These are phyloP conservation scores for Boletus smithii DNA, from an alignment of 1,284 basidiomycete species.

Conservation along the genomic window DNA sequence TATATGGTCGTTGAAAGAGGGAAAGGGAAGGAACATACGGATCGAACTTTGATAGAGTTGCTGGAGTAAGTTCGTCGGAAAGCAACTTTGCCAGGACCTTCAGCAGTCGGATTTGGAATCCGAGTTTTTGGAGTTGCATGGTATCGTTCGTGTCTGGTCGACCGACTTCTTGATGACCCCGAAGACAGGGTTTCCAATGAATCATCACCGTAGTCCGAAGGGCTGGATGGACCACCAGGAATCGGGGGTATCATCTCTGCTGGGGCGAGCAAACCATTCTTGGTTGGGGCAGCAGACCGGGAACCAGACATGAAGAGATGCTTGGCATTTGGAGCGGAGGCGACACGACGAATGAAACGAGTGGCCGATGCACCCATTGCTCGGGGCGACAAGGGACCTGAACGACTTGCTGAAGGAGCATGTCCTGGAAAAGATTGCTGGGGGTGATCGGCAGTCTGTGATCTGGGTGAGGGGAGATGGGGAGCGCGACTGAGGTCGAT, in stretches of 20 bases:
- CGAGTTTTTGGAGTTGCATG: conserved; percentile 38
- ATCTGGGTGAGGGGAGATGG: conserved; percentile 24
- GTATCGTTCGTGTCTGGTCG: conserved; percentile 37
- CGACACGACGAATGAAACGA: conserved; percentile 90
- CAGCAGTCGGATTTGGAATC: conserved; percentile 42
- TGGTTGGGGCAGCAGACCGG: conserved; percentile 53
- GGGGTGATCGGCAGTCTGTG: conserved; percentile 36
- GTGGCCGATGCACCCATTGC: conserved; percentile 67
- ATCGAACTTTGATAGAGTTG: conserved; percentile 94
- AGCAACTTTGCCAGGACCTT: conserved; percentile 60
- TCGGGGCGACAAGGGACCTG: conserved; percentile 55
- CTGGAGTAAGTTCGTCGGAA: conserved; percentile 95
- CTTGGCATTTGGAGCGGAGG: conserved; percentile 95
- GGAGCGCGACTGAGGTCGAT: conserved; percentile 18
- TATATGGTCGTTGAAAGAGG: neutral
- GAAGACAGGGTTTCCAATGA: conserved; percentile 73
- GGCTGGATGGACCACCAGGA: conserved; percentile 43
- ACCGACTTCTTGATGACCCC: conserved; percentile 58
- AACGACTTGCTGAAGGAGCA: conserved; percentile 35
- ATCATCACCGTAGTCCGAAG: conserved; percentile 57
- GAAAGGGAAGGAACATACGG: conserved; percentile 44
- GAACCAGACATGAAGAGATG: conserved; percentile 70
- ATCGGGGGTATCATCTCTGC: conserved; percentile 52
- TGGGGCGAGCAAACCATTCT: conserved; percentile 77
- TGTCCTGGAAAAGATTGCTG: conserved; percentile 38